Conservation (phyloP, 2,329 filamentous ascomycete genomes). For the Colletotrichum graminicola region DNA sequence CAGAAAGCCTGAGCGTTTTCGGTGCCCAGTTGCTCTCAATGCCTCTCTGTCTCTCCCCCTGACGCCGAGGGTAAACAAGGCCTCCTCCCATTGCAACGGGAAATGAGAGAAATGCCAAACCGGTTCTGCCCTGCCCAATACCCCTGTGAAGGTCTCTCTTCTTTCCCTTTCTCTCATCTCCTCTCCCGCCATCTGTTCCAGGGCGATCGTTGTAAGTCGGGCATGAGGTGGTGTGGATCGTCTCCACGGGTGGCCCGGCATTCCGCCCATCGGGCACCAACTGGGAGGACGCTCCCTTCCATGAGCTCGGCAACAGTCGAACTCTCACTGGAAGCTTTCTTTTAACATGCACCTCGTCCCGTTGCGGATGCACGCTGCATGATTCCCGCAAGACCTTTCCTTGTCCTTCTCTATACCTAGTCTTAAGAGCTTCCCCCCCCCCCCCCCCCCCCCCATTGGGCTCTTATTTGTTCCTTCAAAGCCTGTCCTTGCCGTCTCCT, state of each 20-base stretch:
- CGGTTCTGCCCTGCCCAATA: neutral
- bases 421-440: too few relatives aligned
- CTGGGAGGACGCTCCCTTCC: neutral
- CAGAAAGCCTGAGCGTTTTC: neutral
- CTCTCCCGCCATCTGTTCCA: constrained; percentile 28
- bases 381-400: constrained; percentile 38
- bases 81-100: constrained; percentile 10
- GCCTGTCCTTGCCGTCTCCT: constrained; percentile 37
- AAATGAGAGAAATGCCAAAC: constrained; percentile 16
- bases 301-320: neutral
- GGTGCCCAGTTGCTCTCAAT: neutral
- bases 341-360: constrained; percentile 35
- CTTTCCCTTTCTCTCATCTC: neutral
- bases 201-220: constrained; percentile 41
- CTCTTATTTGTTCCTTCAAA: neutral
- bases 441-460: too few relatives aligned
- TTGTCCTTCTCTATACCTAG: constrained; percentile 19
- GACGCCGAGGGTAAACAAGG: constrained; percentile 10
- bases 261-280: constrained; percentile 41
- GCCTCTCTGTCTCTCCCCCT: neutral
- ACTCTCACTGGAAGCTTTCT: constrained; percentile 19
- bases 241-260: constrained; percentile 31
- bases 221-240: constrained; percentile 37
- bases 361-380: constrained; percentile 17
- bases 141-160: neutral